Base-by-base conservation (phyloP, 345 rosid species). In the Melaleuca alternifolia region DNA sequence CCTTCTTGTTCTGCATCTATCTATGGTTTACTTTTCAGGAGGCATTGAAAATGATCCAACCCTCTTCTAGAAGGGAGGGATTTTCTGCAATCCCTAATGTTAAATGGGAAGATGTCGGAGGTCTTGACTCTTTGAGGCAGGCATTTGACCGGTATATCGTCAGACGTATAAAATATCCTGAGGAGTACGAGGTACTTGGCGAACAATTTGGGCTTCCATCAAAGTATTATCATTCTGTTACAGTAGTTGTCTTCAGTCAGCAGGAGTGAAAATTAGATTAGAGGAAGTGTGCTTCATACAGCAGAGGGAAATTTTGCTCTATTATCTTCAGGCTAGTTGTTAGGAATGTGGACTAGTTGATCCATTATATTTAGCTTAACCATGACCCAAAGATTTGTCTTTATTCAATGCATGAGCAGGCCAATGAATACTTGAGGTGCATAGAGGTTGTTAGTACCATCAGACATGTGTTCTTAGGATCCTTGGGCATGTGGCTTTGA, bases 21-120 rank as follows among this genome's bases (percentile, higher is more conserved):
- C 62, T n/a, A 33, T 83, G 50, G n/a, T 33, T 37, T 71, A 37
- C 75, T 57, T 81, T 87, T 57, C 93, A 96, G 98, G 94, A 92
- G 90, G 99, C 99, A 85, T 92, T 91, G 56, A 94, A 90, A 89
- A 20, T 90, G 89, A 93, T 95, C 85, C 96, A 97, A 84, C 97
- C 98, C 30, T 94, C 99, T 81, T 92, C 90, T 62, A 94, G 93
- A 87, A 92, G 99, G 92, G 99, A 96, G 89, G 99, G 99, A 85
- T 97, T 96, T 87, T 92, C 99, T 82, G 86, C 93, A 59, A 91
- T 96, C 87, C 99, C 99, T 76, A 88, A 94, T 91, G 97, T 94
- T 11, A 95, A 91, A 85, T 97, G 99, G 99, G 98, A 94, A 84
- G 96, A 97, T 90, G 99, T 97, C 65, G 99, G 99, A 65, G 99